Base-by-base conservation (phyloP, 805 yeast genomes). In the Naumovozyma castellii region DNA sequence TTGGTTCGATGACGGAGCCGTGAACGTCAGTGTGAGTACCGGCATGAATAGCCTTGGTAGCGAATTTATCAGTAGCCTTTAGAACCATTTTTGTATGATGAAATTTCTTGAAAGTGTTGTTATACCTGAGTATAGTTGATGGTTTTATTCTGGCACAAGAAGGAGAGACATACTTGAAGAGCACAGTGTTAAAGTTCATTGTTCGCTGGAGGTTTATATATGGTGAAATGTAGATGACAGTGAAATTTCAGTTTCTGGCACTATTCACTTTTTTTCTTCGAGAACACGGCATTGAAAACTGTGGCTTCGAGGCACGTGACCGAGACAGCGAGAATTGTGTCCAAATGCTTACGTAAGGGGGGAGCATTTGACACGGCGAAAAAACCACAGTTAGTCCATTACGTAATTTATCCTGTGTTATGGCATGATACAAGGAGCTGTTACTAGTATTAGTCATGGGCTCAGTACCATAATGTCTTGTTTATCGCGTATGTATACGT, bases 1-100 rank as follows among this genome's bases (percentile, higher is more conserved):
- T 80, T 44, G 95, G 81, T 45, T 82, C 82, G 48, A 84, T 84
- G 44, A 84, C 95, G 19, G 94, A 92, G 44, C 95, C 95, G 43
- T 92, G 84, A 46, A 62, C 59, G 34, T 79, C 74, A 54, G 80
- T 86, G 47, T 76, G 77, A 14, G 87, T 72, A 48, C 95, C 95
- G 22, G 83, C 82, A 64, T 84, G 95, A 51, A 84, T 81, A 41
- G 95, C 94, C 54, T 71, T 72, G 39, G 95, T 85, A 43, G 82
- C 88, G 57, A 84, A 84, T 42, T 54, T 55, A 45, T 65, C 66
- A 42, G 61, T 42, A 35, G 60, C 43, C 46, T 38, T 34, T 18
- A 53, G 35, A 39, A 45, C 51, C 62, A 58, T 59, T 40, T 25
- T 37, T 18, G 4, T 14, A 18, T 33, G 32, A 13, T 22, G 12